Evolutionary conservation across 192 early-diverging fungal genomes (phyloP), one percentile per base, ranked within the genome.

Genomic region (Rhizoclosmatium sp.): DNA sequence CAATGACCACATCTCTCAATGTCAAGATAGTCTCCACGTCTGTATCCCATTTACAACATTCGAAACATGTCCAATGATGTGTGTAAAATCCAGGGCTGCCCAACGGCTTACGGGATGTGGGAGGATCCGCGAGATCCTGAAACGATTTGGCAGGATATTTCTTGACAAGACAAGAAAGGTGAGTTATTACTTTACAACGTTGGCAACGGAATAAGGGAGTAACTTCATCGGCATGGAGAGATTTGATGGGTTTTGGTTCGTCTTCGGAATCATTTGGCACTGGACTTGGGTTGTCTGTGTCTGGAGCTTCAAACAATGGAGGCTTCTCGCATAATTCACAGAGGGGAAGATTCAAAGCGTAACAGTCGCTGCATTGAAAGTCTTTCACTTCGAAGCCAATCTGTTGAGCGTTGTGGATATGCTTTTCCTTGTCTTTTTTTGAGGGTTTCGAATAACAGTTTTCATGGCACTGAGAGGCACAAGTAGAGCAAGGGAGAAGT

Each of bases 1-100:
- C 77, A n/a, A 68, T 21, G 14, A 49, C 23, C 41, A 59, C 7
- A 79, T 78, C 79, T 19, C 82, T 47, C 49, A 76, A 85, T 14
- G 84, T 85, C 2, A 85, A 59, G 47, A 86, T 83, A 12, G 46
- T 51, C 21, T 84, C 83, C 2, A 83, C 79, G 14, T 74, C 44
- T 2, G 62, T 67, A 12, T 56, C 12, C 80, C 81, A 86, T 40
- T 78, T 75, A 39, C 69, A 54, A 61, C 87, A 87, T 49, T 87
- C 85, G 44, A 80, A 72, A 70, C 87, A 87, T 16, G 78, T 69
- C 81, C 79, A 87, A 39, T 10, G 39, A 2, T 58, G 14, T 21
- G 67, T 59, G 58, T 75, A 80, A 45, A 67, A 65, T 58, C 42
- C 62, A 10, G 23, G 39, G 47, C 48, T 51, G 2, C 72, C 79